Evolutionary conservation across 2,329 filamentous ascomycete genomes (phyloP).

Genomic region (Lasiodiplodia gonubiensis): DNA sequence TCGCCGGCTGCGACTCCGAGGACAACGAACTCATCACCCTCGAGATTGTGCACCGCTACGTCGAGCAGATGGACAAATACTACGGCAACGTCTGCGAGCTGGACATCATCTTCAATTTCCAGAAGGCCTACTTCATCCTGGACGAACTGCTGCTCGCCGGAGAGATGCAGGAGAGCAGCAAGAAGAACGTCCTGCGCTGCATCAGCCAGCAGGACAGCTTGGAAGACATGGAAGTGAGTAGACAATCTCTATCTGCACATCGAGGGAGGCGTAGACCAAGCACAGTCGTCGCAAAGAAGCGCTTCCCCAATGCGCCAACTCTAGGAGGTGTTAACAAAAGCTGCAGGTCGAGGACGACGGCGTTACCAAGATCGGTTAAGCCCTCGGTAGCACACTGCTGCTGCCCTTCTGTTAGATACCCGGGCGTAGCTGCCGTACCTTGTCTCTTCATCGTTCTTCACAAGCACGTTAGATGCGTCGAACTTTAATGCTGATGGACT

Average conservation of each 20-base stretch:
- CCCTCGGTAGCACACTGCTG: neutral
- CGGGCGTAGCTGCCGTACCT: conserved; percentile 18
- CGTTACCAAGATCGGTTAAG: conserved; percentile 37
- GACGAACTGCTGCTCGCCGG: conserved; percentile 94
- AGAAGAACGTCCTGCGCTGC: conserved; percentile 96
- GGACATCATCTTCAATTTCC: conserved; percentile 99
- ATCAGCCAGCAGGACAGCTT: conserved; percentile 97
- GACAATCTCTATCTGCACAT: neutral
- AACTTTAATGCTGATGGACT: conserved; percentile 13
- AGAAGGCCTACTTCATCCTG: conserved; percentile 98
- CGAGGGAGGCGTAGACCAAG: neutral
- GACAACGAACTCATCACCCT: conserved; percentile 98
- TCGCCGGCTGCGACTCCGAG: conserved; percentile 93
- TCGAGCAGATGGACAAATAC: conserved; percentile 99
- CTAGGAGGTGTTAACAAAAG: conserved; percentile 14
- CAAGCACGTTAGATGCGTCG: neutral
- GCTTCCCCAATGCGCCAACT: conserved; percentile 4
- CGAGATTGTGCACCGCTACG: conserved; percentile 98
- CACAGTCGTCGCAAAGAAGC: neutral
- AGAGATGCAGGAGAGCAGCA: conserved; percentile 98
- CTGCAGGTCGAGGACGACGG: conserved; percentile 48
- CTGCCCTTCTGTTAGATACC: conserved; percentile 3
- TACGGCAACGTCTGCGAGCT: conserved; percentile 99
- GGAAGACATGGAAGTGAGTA: conserved; percentile 98
- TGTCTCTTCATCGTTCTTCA: neutral